Base-by-base conservation (phyloP, 1,284 basidiomycete species). In the Cryptococcus sp. region DNA sequence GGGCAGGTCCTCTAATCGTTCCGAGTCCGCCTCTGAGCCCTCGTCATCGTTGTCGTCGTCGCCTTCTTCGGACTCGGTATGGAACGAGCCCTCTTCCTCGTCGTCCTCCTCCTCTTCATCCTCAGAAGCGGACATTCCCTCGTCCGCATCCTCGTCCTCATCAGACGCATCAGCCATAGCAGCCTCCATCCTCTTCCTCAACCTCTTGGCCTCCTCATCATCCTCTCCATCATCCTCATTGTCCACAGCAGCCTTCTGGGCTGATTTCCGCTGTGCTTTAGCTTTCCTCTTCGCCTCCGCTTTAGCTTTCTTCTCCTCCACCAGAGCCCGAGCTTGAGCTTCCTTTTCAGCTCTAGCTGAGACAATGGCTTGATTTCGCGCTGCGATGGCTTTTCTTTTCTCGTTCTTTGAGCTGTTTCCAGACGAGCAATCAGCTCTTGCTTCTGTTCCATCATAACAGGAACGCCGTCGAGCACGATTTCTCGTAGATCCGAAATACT, bases 101-200 rank as follows among this genome's bases (percentile, higher is more conserved):
- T 55, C 52, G 5, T 47, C 49, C 10, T 62, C 53, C 25, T 68
- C 67, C 22, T 60, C 58, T 27, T 61, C 67, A 35, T 35, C 30
- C 30, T 35, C 30, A 13, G 30, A 35, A 35, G 30, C 30, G 13
- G 30, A 35, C 13, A 35, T 35, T 35, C 30, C 30, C 30, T 35
- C 64, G 5, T 55, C 22, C 16, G 59, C 61, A 42, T 55, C 58
- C n/a, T 54, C 55, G n/a, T 63, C 63, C 15, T 58, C 54, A 15
- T 65, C 64, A 7, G 54, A 57, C 15, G 64, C 70, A 25, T 68
- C 64, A 13, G 64, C 67, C 65, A 69, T 69, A n/a, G 67, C 67
- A 35, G 58, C 60, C 48, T 61, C 60, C 67, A 67, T 69, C 39
- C 65, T 48, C 30, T 50, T 57, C 50, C 57, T 56, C 35, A 67